Percentiles rank a stretch among this genome's conserved stretches.
These are phyloP conservation scores for Volvariella volvacea DNA, from an alignment of 1,284 basidiomycete genomes.

Conservation along the genomic window DNA sequence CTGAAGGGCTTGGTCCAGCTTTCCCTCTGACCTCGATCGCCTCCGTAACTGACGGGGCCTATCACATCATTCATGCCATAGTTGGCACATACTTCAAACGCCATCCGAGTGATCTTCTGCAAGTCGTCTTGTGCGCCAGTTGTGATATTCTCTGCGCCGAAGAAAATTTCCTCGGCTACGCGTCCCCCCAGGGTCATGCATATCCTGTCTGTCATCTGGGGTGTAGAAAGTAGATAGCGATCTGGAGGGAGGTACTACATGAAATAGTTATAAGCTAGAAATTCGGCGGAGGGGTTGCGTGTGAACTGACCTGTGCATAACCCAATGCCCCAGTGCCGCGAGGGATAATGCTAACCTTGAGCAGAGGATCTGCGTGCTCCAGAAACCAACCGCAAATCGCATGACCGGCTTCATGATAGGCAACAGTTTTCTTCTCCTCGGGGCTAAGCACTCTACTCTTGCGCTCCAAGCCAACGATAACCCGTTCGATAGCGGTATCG, in stretches of 20 bases:
- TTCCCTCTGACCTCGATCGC: conserved; percentile 77
- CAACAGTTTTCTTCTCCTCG: conserved; percentile 98
- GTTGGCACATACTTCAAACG: conserved; percentile 91
- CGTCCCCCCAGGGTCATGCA: conserved; percentile 99
- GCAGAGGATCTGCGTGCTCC: conserved; percentile 92
- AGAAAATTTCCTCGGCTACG: conserved; percentile 98
- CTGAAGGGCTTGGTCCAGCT: conserved; percentile 97
- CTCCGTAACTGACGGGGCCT: conserved; percentile 94
- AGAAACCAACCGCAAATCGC: conserved; percentile 98
- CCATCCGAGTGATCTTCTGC: conserved; percentile 97
- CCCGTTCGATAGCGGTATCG: conserved; percentile 96
- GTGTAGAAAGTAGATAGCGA: conserved; percentile 91
- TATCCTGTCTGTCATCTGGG: conserved; percentile 93
- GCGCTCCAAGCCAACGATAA: conserved; percentile 94
- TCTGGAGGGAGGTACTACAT: conserved; percentile 89
- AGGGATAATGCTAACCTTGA: conserved; percentile 99
- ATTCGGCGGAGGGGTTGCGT: too few relatives aligned
- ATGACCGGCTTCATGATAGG: conserved; percentile 99
- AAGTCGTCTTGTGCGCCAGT: conserved; percentile 97
- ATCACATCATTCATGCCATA: conserved; percentile 96
- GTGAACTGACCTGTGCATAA: conserved; percentile 77
- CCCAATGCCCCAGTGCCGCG: conserved; percentile 94
- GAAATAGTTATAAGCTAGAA: too few relatives aligned
- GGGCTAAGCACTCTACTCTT: conserved; percentile 91
- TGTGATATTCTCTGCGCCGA: conserved; percentile 88